Percentiles rank a stretch among this genome's conserved stretches.
phyloP scores from a whole-genome alignment of 1,284 basidiomycete species.

The Puccinia triticina region DNA sequence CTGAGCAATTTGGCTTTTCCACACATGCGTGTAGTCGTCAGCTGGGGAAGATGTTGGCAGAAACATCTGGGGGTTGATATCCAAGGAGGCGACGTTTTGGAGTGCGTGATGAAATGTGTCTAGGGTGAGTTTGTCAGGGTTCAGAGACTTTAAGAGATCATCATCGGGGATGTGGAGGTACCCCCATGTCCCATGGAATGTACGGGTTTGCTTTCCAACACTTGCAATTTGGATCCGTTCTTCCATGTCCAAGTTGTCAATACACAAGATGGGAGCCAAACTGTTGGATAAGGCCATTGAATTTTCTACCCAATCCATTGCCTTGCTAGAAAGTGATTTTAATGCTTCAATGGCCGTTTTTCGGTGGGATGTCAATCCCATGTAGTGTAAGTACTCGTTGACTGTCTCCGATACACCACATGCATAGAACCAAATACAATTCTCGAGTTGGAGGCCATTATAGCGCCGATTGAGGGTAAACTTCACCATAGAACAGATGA shows the following conservation, averaged over 20 bases:
- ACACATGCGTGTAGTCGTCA: not conserved
- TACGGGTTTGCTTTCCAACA: not conserved
- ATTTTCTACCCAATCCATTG: not conserved
- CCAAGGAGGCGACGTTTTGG: not conserved
- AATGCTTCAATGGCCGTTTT: not conserved
- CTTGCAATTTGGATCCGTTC: not conserved
- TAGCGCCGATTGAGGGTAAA: not conserved
- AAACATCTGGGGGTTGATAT: not conserved
- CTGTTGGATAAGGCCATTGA: not conserved
- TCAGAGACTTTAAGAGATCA: not conserved
- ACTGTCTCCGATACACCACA: constrained; percentile 7
- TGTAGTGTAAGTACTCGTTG: not conserved
- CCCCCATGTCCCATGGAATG: constrained; percentile 1
- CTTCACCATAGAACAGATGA: not conserved
- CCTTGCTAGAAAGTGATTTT: not conserved
- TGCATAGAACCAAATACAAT: not conserved
- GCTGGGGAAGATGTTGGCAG: not conserved
- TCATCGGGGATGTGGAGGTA: not conserved
- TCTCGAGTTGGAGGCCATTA: not conserved
- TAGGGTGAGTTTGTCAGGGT: not conserved
- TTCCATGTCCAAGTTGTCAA: constrained; percentile 12
- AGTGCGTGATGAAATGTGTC: not conserved
- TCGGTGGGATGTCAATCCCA: not conserved
- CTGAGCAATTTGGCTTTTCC: not conserved
- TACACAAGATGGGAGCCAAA: not conserved